Percentiles rank a stretch among this genome's conserved stretches.
Evolutionary conservation across 225 moss, liverwort and hornwort species (phyloP).

Genomic region (Anthoceros angustus): DNA sequence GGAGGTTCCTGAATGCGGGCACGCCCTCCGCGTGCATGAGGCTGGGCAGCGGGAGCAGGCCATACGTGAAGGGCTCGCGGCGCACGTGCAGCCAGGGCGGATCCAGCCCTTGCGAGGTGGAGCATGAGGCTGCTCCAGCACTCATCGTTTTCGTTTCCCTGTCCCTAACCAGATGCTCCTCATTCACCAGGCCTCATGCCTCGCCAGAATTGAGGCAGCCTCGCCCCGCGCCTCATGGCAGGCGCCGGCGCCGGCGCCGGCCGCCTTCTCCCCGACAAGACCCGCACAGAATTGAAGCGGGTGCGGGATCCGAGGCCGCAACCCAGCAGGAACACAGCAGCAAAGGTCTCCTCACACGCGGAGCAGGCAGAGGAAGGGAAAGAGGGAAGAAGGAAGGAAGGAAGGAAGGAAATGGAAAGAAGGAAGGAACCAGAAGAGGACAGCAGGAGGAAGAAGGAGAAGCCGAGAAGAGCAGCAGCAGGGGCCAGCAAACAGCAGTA

Average conservation of each 20-base stretch:
- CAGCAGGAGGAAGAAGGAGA: too few relatives aligned
- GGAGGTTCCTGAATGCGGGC: slow-evolving; percentile 46
- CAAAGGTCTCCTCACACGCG: too few relatives aligned
- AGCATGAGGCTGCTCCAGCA: slow-evolving; percentile 47
- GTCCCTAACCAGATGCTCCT: slow-evolving; percentile 34
- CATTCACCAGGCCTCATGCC: background rate
- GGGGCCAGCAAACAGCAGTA: too few relatives aligned
- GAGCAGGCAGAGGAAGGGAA: too few relatives aligned
- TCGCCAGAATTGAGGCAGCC: background rate
- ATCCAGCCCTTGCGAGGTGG: slow-evolving; percentile 41
- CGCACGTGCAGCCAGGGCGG: slow-evolving; percentile 97
- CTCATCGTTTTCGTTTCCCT: slow-evolving; percentile 53
- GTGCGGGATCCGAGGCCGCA: too few relatives aligned
- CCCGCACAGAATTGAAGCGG: too few relatives aligned
- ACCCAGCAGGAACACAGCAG: too few relatives aligned
- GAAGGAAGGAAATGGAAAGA: too few relatives aligned
- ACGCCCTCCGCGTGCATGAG: slow-evolving; percentile 65
- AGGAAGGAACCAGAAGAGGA: too few relatives aligned
- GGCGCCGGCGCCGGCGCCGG: background rate
- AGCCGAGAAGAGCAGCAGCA: too few relatives aligned
- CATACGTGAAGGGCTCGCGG: slow-evolving; percentile 84
- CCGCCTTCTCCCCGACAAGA: too few relatives aligned
- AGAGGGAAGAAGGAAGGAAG: too few relatives aligned
- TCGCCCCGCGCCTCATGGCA: background rate
- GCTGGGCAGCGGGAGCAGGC: slow-evolving; percentile 61